Evolutionary conservation across 805 yeast genomes (phyloP), one percentile per base, ranked within the genome.

Genomic region (Metschnikowia lunata): DNA sequence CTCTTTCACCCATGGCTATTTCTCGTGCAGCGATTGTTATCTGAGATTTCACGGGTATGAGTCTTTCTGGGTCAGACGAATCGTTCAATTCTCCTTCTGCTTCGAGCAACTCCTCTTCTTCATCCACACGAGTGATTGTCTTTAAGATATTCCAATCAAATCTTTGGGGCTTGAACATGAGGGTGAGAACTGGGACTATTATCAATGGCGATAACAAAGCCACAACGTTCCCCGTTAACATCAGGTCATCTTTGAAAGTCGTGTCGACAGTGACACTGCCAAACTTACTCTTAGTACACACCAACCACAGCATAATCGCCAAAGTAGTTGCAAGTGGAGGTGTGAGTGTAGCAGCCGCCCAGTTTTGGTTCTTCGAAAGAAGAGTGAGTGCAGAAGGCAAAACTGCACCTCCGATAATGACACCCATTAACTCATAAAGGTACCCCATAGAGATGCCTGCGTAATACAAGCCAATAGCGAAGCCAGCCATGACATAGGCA

Each of bases 361-460:
- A 62, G 59, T 85, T 88, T 64, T 83, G 88, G 37, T 76, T 77
- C 46, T 58, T 71, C 61, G 89, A 85, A 51, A 77, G 76, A 55
- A 79, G 69, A 4, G 86, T 83, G 57, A 85, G 64, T 5, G 80
- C 78, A 33, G 85, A 78, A 1, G 96, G 95, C 37, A 86, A 64
- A 6, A 89, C 97, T 23, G 91, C 95, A 48, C 91, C 80, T 6
- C 93, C 85, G 42, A 89, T 86, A 37, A 89, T 84, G 45, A 88
- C 79, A 43, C 97, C 97, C 95, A 88, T 88, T 50, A 89, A 67
- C 60, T 86, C 87, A 64, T 88, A 88, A 34, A 89, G 71, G 66
- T 83, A 89, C 27, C 96, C 96, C 87, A 88, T 83, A 29, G 87
- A 79, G 42, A 88, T 83, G 18, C 82, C 84, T 14, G 91, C 95